Evolutionary conservation across 2,329 filamentous ascomycete genomes (phyloP).

Genomic region (Colletotrichum sidae): DNA sequence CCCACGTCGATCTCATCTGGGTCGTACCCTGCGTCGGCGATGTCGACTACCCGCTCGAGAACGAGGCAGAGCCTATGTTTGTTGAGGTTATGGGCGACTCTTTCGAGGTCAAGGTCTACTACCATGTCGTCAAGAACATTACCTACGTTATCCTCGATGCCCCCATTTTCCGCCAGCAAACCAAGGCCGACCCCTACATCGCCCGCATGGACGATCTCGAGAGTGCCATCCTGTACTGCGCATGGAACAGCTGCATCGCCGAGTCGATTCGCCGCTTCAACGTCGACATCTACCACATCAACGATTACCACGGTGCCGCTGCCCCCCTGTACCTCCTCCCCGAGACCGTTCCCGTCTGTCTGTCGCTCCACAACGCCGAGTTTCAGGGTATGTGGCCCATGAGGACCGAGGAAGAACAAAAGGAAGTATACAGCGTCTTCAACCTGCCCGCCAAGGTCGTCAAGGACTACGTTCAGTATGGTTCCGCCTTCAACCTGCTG

Average conservation of each 20-base stretch:
- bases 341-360: constrained; percentile 68
- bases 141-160: constrained; percentile 76
- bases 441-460: constrained; percentile 69
- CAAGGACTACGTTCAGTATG: constrained; percentile 73
- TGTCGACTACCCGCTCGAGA: constrained; percentile 71
- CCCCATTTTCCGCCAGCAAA: constrained; percentile 74
- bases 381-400: constrained; percentile 78
- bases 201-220: constrained; percentile 77
- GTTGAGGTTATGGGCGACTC: constrained; percentile 70
- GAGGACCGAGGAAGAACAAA: constrained; percentile 69
- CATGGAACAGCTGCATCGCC: constrained; percentile 78
- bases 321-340: constrained; percentile 75
- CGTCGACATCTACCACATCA: constrained; percentile 74
- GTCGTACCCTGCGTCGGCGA: constrained; percentile 72
- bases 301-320: constrained; percentile 73
- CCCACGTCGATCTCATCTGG: constrained; percentile 75
- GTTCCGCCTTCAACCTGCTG: constrained; percentile 76
- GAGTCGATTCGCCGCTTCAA: constrained; percentile 71
- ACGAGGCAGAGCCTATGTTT: constrained; percentile 69
- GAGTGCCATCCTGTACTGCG: constrained; percentile 75
- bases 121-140: constrained; percentile 72
- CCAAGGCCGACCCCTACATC: constrained; percentile 72
- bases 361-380: constrained; percentile 77
- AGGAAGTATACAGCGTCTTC: constrained; percentile 74
- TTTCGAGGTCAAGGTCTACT: constrained; percentile 73